phyloP scores from a whole-genome alignment of 192 early-diverging fungal species.

The Pilaira anomala region DNA sequence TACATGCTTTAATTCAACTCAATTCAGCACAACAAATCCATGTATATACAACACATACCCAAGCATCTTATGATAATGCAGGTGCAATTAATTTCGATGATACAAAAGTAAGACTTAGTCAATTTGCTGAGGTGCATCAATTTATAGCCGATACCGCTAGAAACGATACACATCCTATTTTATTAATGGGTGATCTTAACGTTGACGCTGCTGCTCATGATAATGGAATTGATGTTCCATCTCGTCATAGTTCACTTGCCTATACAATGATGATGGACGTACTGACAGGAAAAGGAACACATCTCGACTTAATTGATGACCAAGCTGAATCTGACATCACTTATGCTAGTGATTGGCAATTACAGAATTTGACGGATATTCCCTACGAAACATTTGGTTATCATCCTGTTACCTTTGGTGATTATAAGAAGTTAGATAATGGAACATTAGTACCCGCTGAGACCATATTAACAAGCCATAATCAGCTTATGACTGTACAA shows the following conservation, averaged over 20 bases:
- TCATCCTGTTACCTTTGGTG: slow-evolving; percentile 78
- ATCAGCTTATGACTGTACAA: slow-evolving; percentile 41
- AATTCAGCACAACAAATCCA: slow-evolving; percentile 48
- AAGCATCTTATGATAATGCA: slow-evolving; percentile 64
- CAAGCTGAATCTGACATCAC: background rate
- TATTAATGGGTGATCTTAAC: slow-evolving; percentile 56
- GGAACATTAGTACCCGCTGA: slow-evolving; percentile 48
- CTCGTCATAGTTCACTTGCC: slow-evolving; percentile 42
- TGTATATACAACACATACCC: slow-evolving; percentile 82
- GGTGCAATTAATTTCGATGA: slow-evolving; percentile 48
- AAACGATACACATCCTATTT: slow-evolving; percentile 20
- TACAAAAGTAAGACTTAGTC: slow-evolving; percentile 55
- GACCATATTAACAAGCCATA: slow-evolving; percentile 50
- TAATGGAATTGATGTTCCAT: slow-evolving; percentile 8
- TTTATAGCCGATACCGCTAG: slow-evolving; percentile 54
- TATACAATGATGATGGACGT: slow-evolving; percentile 60
- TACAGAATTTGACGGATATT: slow-evolving; percentile 40
- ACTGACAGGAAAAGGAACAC: slow-evolving; percentile 38
- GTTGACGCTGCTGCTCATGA: slow-evolving; percentile 45
- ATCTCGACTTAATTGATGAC: background rate
- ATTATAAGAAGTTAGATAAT: slow-evolving; percentile 48
- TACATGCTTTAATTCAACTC: slow-evolving; percentile 69
- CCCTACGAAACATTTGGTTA: slow-evolving; percentile 56
- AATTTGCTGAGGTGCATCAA: slow-evolving; percentile 61
- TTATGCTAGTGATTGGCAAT: background rate